Conservation (phyloP, 176 grass and related monocot genomes). For the Zoysia pacifica region DNA sequence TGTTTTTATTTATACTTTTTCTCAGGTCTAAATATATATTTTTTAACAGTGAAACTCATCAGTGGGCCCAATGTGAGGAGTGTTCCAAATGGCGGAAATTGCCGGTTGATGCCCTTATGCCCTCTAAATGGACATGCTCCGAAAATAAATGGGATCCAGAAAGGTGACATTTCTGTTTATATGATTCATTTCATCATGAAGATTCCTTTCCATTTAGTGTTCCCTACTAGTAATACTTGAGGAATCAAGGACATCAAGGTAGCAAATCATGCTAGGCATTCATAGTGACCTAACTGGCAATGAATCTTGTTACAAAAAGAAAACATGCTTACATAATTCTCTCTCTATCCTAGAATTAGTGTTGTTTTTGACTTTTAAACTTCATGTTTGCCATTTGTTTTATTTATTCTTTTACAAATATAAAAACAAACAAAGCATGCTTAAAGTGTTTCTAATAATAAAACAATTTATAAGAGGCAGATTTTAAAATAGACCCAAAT, state of each 20-base stretch:
- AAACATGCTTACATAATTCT: neutral
- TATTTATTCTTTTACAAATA: no score
- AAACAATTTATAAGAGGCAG: no score
- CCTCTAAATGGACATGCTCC: conserved; percentile 83
- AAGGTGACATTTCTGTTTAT: conserved; percentile 42
- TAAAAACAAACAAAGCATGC: no score
- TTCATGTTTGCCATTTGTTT: no score
- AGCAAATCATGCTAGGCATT: neutral
- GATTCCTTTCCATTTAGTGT: neutral
- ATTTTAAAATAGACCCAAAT: no score
- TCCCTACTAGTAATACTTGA: conserved; percentile 1
- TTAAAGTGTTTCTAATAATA: no score
- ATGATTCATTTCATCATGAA: conserved; percentile 18
- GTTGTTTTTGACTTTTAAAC: no score
- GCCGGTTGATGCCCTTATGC: conserved; percentile 72
- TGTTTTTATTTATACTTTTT: neutral
- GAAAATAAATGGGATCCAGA: conserved; percentile 90
- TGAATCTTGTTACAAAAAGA: neutral
- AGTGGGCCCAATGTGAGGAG: conserved; percentile 92
- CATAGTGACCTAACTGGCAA: neutral
- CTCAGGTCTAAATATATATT: neutral
- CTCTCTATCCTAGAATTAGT: no score
- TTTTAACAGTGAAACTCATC: conserved; percentile 67
- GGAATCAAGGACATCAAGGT: neutral
- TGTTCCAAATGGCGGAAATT: conserved; percentile 95